Evolutionary conservation across 768 basidiomycete genomes (phyloP).

Genomic region (Trametes gibbosa): DNA sequence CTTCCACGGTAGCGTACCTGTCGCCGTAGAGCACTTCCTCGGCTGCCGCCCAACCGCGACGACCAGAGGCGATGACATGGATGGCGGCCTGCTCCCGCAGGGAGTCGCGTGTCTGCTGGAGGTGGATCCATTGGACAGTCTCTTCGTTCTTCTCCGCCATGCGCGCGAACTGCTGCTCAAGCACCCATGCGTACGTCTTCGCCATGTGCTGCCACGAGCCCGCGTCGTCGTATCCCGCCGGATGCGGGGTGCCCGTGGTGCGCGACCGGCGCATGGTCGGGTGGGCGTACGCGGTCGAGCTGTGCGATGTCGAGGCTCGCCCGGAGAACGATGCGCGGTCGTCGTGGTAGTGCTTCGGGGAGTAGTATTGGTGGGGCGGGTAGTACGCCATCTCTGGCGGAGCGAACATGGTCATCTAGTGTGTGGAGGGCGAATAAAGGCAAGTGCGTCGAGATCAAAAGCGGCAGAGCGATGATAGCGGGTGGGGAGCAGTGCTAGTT

Average conservation of each 20-base stretch:
- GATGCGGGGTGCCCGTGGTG: slow-evolving; percentile 4
- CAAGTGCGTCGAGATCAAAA: background rate
- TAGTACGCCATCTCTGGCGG: slow-evolving; percentile 8
- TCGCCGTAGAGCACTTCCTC: slow-evolving; percentile 48
- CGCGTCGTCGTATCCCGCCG: slow-evolving; percentile 4
- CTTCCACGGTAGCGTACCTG: slow-evolving; percentile 40
- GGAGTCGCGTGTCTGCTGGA: slow-evolving; percentile 45
- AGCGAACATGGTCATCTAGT: slow-evolving; percentile 9
- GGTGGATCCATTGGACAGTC: slow-evolving; percentile 64
- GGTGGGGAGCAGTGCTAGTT: background rate
- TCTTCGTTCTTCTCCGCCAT: slow-evolving; percentile 45
- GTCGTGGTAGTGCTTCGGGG: slow-evolving; percentile 13
- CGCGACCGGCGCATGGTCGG: slow-evolving; percentile 14
- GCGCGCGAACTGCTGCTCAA: slow-evolving; percentile 49
- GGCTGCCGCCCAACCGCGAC: background rate
- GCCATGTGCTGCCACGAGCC: slow-evolving; percentile 25
- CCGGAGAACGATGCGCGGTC: slow-evolving; percentile 11
- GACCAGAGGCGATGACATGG: slow-evolving; percentile 19
- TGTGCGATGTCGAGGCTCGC: slow-evolving; percentile 5
- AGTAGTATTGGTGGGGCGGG: slow-evolving; percentile 6
- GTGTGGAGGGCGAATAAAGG: background rate
- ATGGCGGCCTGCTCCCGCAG: slow-evolving; percentile 24
- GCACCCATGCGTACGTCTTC: slow-evolving; percentile 39
- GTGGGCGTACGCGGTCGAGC: background rate
- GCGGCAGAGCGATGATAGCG: background rate